Evolutionary conservation across 2,329 filamentous ascomycete genomes (phyloP), one percentile per base, ranked within the genome.

Genomic region (Colletotrichum lupini): DNA sequence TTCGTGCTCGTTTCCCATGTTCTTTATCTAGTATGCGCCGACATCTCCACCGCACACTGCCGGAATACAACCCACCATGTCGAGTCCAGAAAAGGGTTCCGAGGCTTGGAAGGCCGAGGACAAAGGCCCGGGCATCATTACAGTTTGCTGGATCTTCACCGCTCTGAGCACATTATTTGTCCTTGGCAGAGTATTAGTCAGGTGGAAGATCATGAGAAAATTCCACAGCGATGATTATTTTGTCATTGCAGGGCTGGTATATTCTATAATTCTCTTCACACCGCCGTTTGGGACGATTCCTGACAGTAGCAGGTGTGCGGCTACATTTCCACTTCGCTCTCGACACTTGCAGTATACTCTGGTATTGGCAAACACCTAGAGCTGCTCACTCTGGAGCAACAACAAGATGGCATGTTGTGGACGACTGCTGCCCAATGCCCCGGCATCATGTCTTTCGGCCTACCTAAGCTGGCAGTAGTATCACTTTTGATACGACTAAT

Each of bases 391-490:
- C 35, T 72, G 2, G 68, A 79, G 0, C 76, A 85, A 12, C 75
- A 82, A 55, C 74, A 76, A 16, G 76, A 74, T n/a, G 78, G 78
- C 53, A 77, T 82, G 24, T 76, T 82, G 52, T 85, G 79, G 75
- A 84, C 81, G 5, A 77, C 82, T 5, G 76, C 80, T 32, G 81
- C 79, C 24, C 85, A 85, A 72, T 76, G 78, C 3, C 81, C 82
- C 1, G 82, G 83, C 5, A 76, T 85, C 19, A 73, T 83, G 72
- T 81, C 82, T 3, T 85, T 86, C 62, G 80, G 75, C 2, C 67
- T 85, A 0, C 84, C 84, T 1, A 86, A 86, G 76, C 78, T 86
- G 5, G 83, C 83, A 26, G 83, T 84, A 46, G 80, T 85, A 12
- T 76, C 79, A 4, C 79, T 86, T 2, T 77, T 86, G 5, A 78